These are phyloP conservation scores for Pythium rhizo-oryzae DNA, from an alignment of 352 stramenopile genomes.

Conservation along the genomic window DNA sequence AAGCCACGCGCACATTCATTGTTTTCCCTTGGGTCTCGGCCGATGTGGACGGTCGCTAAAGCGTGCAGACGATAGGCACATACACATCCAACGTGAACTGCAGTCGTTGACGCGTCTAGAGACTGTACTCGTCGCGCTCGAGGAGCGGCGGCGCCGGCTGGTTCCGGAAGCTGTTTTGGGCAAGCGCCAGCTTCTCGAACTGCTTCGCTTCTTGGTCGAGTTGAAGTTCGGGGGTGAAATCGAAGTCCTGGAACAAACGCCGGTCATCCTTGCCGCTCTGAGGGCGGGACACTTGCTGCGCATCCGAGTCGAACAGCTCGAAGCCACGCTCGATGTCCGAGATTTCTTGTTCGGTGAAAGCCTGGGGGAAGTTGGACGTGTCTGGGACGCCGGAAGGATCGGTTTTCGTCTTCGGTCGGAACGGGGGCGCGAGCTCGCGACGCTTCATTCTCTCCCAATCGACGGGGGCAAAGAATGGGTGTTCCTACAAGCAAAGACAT, in stretches of 20 bases:
- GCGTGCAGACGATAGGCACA: constrained; percentile 8
- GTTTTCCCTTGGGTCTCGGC: background rate
- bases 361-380: constrained; percentile 86
- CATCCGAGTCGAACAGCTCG: constrained; percentile 48
- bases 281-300: constrained; percentile 64
- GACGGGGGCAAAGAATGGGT: constrained; percentile 84
- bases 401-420: constrained; percentile 80
- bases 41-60: background rate
- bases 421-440: constrained; percentile 80
- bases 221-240: constrained; percentile 84
- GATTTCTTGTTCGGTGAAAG: constrained; percentile 88
- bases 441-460: constrained; percentile 86
- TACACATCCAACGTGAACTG: constrained; percentile 16
- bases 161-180: constrained; percentile 86
- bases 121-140: constrained; percentile 85
- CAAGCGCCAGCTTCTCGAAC: constrained; percentile 83
- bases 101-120: constrained; percentile 37
- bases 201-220: constrained; percentile 83
- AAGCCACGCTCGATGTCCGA: constrained; percentile 86
- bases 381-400: constrained; percentile 75
- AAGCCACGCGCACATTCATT: background rate
- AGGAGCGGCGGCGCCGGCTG: constrained; percentile 66
- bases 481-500: constrained; percentile 34
- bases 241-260: constrained; percentile 85
- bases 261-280: constrained; percentile 55